Base-by-base conservation (phyloP, 306 rosid species). In the Quillaja saponaria region DNA sequence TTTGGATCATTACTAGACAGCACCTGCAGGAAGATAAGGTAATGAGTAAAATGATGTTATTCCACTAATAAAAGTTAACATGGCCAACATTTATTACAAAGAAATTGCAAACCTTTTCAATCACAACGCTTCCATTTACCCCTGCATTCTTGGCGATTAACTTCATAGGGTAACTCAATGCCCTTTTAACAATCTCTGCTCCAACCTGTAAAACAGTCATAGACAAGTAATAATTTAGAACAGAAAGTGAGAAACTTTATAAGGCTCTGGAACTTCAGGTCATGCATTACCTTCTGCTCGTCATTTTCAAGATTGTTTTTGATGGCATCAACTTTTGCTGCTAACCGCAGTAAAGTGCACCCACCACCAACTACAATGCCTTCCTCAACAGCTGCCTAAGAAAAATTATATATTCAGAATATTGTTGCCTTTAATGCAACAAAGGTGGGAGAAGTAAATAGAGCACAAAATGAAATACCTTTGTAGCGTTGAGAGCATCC, bases 281-380 rank as follows among this genome's bases (percentile, higher is more conserved):
- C n/a, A n/a, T n/a, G n/a, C n/a, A 49, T 60, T 73, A 94, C 99
- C 82, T 94, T 94, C 45, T 94, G 97, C 77, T 94, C 99, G 37
- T 85, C 99, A 44, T 90, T 94, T 8, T 71, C 86, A 72, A 94
- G 90, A 71, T 76, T 64, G 13, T 72, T 89, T 78, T 71, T 87
- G 75, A 94, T 94, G 7, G 95, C 82, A 11, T 94, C 97, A 62
- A 94, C 97, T 87, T 90, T 94, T 6, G 97, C 72, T 13, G 99
- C 99, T 56, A 94, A 84, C 73, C 99, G 90, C 66, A 94, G 76
- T 52, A 94, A 70, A 37, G 97, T 90, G 79, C 99, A 94, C 42
- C 99, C 99, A 68, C 99, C 99, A 38, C 99, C 99, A 54, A 94
- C 99, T 31, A 94, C 99, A 77, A 94, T 94, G 61, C 99, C 99